phyloP scores from a whole-genome alignment of 2,329 filamentous ascomycete species.

The Diaporthe vaccinii region DNA sequence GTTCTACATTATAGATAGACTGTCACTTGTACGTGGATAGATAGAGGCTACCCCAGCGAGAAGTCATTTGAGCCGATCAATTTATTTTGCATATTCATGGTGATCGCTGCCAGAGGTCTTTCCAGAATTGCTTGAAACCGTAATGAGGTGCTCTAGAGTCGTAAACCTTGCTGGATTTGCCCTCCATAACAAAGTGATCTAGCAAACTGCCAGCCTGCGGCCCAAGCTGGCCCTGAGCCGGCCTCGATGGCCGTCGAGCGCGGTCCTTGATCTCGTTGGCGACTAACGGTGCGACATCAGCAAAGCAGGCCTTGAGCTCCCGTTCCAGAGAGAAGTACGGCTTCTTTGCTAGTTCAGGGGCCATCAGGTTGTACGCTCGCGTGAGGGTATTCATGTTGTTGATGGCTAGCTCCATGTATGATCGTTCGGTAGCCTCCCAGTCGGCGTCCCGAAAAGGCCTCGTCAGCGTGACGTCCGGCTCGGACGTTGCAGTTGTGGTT shows the following conservation, averaged over 20 bases:
- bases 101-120: slow-evolving; percentile 74
- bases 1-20: slow-evolving; percentile 7
- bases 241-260: slow-evolving; percentile 62
- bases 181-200: slow-evolving; percentile 68
- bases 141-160: slow-evolving; percentile 84
- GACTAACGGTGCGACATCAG: slow-evolving; percentile 85
- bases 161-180: slow-evolving; percentile 71
- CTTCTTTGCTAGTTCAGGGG: slow-evolving; percentile 91
- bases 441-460: slow-evolving; percentile 81
- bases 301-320: slow-evolving; percentile 85
- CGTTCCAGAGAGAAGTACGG: slow-evolving; percentile 89
- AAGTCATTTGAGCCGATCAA: background rate
- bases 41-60: background rate
- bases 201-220: slow-evolving; percentile 66
- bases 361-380: slow-evolving; percentile 94
- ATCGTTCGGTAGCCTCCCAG: slow-evolving; percentile 80
- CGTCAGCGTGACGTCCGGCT: slow-evolving; percentile 53
- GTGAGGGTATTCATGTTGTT: slow-evolving; percentile 83
- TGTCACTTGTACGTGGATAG: background rate
- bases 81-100: background rate
- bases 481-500: slow-evolving; percentile 23
- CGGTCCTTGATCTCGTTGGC: slow-evolving; percentile 80
- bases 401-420: slow-evolving; percentile 83
- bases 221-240: slow-evolving; percentile 57
- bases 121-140: slow-evolving; percentile 91